A percentile compares a stretch with the other conserved stretches of the same genome.
phyloP scores from a whole-genome alignment of 1,284 basidiomycete species.

The Rhodotorula glutinis region DNA sequence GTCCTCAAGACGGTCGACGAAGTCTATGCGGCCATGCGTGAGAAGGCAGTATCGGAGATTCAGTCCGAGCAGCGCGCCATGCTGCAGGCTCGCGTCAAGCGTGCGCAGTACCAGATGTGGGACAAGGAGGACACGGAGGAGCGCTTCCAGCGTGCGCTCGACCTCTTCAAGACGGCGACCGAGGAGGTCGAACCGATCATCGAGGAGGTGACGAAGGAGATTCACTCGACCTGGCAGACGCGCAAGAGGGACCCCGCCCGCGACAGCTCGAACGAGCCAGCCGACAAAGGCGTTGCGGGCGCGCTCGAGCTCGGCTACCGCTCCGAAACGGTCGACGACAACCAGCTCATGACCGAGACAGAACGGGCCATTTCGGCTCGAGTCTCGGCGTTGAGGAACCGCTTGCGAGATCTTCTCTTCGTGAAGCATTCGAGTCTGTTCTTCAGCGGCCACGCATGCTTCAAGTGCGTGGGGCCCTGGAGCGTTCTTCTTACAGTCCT shows the following conservation, averaged over 20 bases:
- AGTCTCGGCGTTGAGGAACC: slow-evolving; percentile 21
- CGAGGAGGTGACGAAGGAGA: slow-evolving; percentile 16
- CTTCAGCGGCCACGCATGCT: slow-evolving; percentile 41
- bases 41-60: slow-evolving; percentile 30
- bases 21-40: slow-evolving; percentile 33
- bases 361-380: slow-evolving; percentile 12
- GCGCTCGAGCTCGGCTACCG: slow-evolving; percentile 32
- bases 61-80: slow-evolving; percentile 31
- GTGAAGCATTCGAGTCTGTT: slow-evolving; percentile 40
- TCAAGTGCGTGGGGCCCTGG: slow-evolving; percentile 15
- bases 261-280: neutral
- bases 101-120: slow-evolving; percentile 37
- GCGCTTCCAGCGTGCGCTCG: slow-evolving; percentile 37
- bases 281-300: slow-evolving; percentile 9
- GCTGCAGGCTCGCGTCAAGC: slow-evolving; percentile 20
- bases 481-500: no score
- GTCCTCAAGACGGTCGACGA: slow-evolving; percentile 41
- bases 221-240: slow-evolving; percentile 22
- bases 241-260: slow-evolving; percentile 8
- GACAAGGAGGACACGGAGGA: slow-evolving; percentile 39
- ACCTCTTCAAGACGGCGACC: slow-evolving; percentile 21
- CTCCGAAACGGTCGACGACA: slow-evolving; percentile 14
- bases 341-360: slow-evolving; percentile 17
- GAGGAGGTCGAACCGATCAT: slow-evolving; percentile 26
- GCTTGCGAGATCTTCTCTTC: slow-evolving; percentile 39